Base-by-base conservation (phyloP, 2,329 filamentous ascomycete species). In the Aspergillus sp. region DNA sequence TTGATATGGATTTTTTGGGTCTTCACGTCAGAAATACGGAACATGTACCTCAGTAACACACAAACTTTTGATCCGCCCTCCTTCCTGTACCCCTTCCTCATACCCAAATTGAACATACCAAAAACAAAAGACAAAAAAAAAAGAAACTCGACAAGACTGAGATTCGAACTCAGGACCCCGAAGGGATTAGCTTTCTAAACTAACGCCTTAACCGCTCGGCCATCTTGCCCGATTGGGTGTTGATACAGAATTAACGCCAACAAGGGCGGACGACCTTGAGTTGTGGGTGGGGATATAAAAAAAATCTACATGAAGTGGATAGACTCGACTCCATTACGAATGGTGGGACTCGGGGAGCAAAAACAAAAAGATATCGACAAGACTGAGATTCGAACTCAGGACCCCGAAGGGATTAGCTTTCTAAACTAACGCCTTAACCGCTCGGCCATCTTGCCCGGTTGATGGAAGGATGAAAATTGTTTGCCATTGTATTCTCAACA, bases 351-450 rank as follows among this genome's bases (percentile, higher is more conserved):
- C n/a, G n/a, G n/a, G n/a, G 2, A 50, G 47, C 22, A 46, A 19
- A 8, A 30, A 15, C 13, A 59, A 60, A 63, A 62, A 30, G n/a
- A 30, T 41, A 46, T 41, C 61, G 59, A 59, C 61, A 55, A 54
- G 61, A 63, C 61, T 52, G 61, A 59, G 61, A 63, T 59, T 63
- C 57, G 61, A 63, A 63, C 61, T 59, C 61, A 52, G 61, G 61
- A 60, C 61, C 59, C 61, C 61, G 19, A 46, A 22, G 48, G 61
- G 61, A 63, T 60, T 63, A 59, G 59, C 54, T 60, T 60, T 59
- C 61, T 59, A 59, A 63, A 57, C 59, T 63, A 59, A 63, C 59
- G 61, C 61, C 57, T 63, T 63, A 58, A 58, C 55, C 55, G 55
- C 55, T 58, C 55, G 55, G 55, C 55, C 55, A 58, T 58, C 55